Evolutionary conservation across 192 early-diverging fungal species (phyloP), one percentile per base, ranked within the genome.

Genomic region (Chytriomyces sp.): DNA sequence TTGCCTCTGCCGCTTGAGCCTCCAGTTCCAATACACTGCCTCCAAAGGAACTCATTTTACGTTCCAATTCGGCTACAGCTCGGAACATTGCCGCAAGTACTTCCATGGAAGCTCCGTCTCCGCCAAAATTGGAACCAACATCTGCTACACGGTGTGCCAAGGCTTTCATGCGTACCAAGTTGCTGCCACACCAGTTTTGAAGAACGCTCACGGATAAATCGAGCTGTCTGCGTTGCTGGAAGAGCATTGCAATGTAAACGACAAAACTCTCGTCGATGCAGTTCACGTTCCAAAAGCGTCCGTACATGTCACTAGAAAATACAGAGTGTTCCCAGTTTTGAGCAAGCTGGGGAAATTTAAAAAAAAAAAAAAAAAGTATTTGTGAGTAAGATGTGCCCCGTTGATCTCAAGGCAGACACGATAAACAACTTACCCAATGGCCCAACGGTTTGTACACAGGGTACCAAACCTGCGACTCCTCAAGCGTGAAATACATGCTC

Each of bases 81-180:
- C 28, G 28, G 1, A 35, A 1, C 28, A 35, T 35, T 35, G 28
- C 28, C 28, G 28, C 28, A 35, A 35, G 28, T 35, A 35, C 28
- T 35, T 57, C 1, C 0, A 11, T 20, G 53, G 20, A 57, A 11
- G 53, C 53, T 64, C 16, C 63, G 35, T 13, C 26, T 35, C 28
- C 28, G 28, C 28, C 28, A 35, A 35, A 35, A 35, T 35, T 35
- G 28, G 28, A 35, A 35, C 28, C 28, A 18, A 66, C 73, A 18
- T 75, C 73, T 3, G 73, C 73, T 18, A 66, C 63, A 9, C 73
- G 73, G 35, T 75, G n/a, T 18, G 73, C 61, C 1, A 75, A 18
- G 24, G 64, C 46, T n/a, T 75, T 75, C n/a, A 75, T 23, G 11
- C 47, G 18, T 11, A 49, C 44, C 45, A 65, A 6, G 43, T 65